Base-by-base conservation (phyloP, 495 filamentous ascomycete species). In the Podospora fimiseda region DNA sequence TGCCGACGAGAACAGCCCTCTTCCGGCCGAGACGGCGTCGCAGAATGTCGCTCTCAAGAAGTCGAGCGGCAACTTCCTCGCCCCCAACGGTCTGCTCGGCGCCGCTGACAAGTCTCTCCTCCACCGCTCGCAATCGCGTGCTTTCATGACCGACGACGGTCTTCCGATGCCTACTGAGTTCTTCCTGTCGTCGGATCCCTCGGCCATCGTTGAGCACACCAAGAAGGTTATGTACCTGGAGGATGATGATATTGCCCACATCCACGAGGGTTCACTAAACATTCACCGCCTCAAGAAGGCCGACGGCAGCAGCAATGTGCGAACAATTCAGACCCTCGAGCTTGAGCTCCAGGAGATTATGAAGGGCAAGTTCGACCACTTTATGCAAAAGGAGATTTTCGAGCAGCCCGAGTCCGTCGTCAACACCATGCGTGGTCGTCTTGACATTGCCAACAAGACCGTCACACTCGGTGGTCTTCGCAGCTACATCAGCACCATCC, bases 311-410 rank as follows among this genome's bases (percentile, higher is more conserved):
- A 95, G 90, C 66, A 95, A 96, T 65, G 90, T 97, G 49, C 90
- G 93, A 63, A 87, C 87, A 48, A 98, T 98, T 70, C 93, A 98
- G 77, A 98, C 93, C 40, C 81, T 98, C 50, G 93, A 98, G 75
- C 84, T 98, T 38, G 89, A 98, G 80, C 84, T 98, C 50, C 93
- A 98, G 76, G 93, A 98, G 75, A 98, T 98, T 71, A 98, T 98
- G 93, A 98, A 97, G 82, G 93, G 93, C 66, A 94, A 92, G 65
- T 98, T 97, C 72, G 93, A 98, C 67, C 93, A 98, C 73, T 98
- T 96, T 79, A 98, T 98, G 93, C 94, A 98, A 69, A 98, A 98
- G 79, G 93, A 98, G 69, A 98, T 98, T 64, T 98, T 97, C 71
- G 93, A 98, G 76, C 93, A 98, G 74, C 93, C 93, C 52, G 93